phyloP scores from a whole-genome alignment of 2,329 filamentous ascomycete genomes.

The Drechslerella stenobrocha region DNA sequence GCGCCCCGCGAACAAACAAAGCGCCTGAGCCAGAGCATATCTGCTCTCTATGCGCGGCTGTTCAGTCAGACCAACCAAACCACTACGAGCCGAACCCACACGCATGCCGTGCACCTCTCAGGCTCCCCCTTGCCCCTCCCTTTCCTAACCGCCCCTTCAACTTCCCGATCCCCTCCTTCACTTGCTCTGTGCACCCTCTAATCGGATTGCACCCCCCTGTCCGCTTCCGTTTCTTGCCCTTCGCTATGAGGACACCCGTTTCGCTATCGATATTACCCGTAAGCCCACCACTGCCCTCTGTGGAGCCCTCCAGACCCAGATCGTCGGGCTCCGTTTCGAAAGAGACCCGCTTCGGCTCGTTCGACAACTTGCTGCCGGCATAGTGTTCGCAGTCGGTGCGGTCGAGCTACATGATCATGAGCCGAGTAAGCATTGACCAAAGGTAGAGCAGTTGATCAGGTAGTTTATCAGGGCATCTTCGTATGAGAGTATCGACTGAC shows the following conservation, averaged over 20 bases:
- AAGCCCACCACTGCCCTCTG: not conserved
- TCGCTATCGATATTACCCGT: not conserved
- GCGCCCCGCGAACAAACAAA: too few species aligned
- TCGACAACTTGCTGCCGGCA: constrained; percentile 1
- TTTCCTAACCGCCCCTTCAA: constrained; percentile 6
- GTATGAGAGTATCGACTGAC: too few species aligned
- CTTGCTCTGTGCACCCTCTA: not conserved
- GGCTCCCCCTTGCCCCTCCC: not conserved
- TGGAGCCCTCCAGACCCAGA: not conserved
- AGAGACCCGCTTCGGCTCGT: constrained; percentile 11
- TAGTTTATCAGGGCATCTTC: too few species aligned
- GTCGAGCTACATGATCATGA: too few species aligned
- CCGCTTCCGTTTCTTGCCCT: not conserved
- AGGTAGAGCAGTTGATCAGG: not conserved
- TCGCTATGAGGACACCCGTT: not conserved
- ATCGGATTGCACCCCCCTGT: constrained; percentile 11
- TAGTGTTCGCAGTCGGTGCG: not conserved
- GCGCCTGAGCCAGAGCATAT: too few species aligned
- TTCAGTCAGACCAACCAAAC: too few species aligned
- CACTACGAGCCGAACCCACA: too few species aligned
- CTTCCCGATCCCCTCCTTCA: constrained; percentile 2
- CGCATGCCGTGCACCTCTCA: not conserved
- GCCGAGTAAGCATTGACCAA: too few species aligned
- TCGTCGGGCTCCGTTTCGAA: constrained; percentile 7
- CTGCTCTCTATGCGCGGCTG: too few species aligned